Conservation (phyloP, 768 basidiomycete genomes). For the Phlebiopsis gigantea region DNA sequence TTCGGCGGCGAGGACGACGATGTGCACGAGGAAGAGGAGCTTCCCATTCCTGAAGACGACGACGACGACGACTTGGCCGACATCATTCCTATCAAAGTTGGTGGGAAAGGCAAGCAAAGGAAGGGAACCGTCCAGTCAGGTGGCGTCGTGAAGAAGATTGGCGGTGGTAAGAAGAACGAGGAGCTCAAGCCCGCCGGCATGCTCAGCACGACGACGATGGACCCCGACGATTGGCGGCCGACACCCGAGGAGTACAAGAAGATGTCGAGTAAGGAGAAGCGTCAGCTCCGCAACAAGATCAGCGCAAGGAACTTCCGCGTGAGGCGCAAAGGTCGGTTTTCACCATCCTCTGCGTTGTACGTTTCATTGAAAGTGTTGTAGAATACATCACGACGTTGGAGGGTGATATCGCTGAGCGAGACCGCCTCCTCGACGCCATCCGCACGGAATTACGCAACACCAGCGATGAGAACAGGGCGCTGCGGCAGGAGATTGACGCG, state of each 20-base stretch:
- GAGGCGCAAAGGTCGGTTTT: conserved; percentile 72
- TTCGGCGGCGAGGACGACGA: conserved; percentile 34
- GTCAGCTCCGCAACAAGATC: conserved; percentile 96
- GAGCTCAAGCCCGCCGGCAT: conserved; percentile 24
- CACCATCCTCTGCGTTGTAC: neutral
- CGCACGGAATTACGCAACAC: conserved; percentile 76
- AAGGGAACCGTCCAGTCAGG: conserved; percentile 71
- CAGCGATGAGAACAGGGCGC: conserved; percentile 75
- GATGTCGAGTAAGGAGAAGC: conserved; percentile 92
- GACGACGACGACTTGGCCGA: conserved; percentile 28
- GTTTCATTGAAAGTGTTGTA: conserved; percentile 26
- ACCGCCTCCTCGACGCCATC: conserved; percentile 84
- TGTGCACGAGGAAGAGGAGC: conserved; percentile 27
- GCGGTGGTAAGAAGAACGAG: conserved; percentile 32
- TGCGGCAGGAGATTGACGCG: conserved; percentile 69
- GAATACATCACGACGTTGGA: conserved; percentile 96
- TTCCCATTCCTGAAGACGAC: conserved; percentile 29
- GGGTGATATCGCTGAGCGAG: conserved; percentile 87
- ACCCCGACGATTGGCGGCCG: conserved; percentile 79
- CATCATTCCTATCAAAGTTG: conserved; percentile 50
- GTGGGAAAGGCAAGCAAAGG: conserved; percentile 33
- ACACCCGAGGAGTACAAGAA: conserved; percentile 92
- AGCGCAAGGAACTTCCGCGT: conserved; percentile 94
- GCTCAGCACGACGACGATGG: conserved; percentile 21
- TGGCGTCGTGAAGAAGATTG: conserved; percentile 60